phyloP scores from a whole-genome alignment of 2,329 filamentous ascomycete species.

The Blastomyces percursus region DNA sequence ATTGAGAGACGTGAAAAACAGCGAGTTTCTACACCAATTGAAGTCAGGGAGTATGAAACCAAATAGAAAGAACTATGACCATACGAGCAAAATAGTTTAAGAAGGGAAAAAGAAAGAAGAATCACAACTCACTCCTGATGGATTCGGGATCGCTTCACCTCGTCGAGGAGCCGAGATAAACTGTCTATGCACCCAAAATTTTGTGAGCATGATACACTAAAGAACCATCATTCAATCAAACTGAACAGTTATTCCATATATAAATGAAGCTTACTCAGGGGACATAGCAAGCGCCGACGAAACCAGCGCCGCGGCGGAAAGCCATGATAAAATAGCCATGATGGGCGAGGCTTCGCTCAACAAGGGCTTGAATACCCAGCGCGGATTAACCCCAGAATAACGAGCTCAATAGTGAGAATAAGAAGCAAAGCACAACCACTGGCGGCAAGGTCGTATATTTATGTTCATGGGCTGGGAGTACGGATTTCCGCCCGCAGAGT shows the following conservation, averaged over 20 bases:
- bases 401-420: background rate
- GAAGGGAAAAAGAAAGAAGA: background rate
- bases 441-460: background rate
- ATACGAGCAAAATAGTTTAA: background rate
- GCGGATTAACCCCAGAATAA: background rate
- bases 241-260: background rate
- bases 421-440: too few species aligned
- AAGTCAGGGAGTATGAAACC: background rate
- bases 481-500: background rate
- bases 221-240: background rate
- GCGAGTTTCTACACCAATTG: conserved; percentile 28
- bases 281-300: conserved; percentile 18
- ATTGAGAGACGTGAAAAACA: conserved; percentile 53
- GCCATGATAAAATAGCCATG: conserved; percentile 16
- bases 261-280: conserved; percentile 15
- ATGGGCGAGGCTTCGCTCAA: background rate
- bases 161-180: conserved; percentile 30
- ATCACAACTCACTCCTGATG: conserved; percentile 27
- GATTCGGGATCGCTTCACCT: conserved; percentile 29
- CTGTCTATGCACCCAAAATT: conserved; percentile 17
- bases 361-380: background rate
- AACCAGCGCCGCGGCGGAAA: conserved; percentile 16
- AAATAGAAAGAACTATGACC: background rate
- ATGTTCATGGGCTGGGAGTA: background rate
- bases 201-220: background rate